Evolutionary conservation across 1,284 basidiomycete genomes (phyloP).

Genomic region (Ganoderma meredithae): DNA sequence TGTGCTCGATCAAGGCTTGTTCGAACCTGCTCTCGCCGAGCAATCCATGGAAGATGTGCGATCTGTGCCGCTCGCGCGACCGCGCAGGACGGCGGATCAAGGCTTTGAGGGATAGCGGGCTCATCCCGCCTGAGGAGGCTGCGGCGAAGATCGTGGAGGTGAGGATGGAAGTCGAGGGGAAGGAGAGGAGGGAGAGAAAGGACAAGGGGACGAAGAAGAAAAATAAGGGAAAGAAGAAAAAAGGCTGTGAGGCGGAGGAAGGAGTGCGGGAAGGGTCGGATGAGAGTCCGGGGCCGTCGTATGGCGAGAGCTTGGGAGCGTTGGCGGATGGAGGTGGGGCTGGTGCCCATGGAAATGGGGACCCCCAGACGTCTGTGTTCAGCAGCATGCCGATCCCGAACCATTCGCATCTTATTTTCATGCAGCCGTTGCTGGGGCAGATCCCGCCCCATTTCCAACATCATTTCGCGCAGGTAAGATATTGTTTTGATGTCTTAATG

Average conservation of each 20-base stretch:
- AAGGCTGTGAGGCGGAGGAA: slow-evolving; percentile 8
- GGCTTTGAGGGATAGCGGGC: slow-evolving; percentile 39
- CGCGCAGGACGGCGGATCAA: slow-evolving; percentile 43
- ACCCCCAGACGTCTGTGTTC: slow-evolving; percentile 14
- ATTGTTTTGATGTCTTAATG: neutral
- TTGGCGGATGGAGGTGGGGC: neutral
- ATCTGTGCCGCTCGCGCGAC: slow-evolving; percentile 48
- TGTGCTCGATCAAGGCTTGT: slow-evolving; percentile 52
- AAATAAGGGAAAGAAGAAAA: slow-evolving; percentile 30
- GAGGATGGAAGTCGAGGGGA: slow-evolving; percentile 27
- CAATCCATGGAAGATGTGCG: slow-evolving; percentile 55
- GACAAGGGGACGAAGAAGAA: slow-evolving; percentile 12
- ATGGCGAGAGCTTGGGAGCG: neutral
- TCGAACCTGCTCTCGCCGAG: slow-evolving; percentile 51
- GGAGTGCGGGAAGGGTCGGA: slow-evolving; percentile 8
- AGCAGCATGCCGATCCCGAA: slow-evolving; percentile 11
- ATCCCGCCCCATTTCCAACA: slow-evolving; percentile 17
- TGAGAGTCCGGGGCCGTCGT: neutral
- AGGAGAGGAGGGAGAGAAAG: slow-evolving; percentile 13
- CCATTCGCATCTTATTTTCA: slow-evolving; percentile 33
- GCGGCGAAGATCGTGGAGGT: slow-evolving; percentile 28
- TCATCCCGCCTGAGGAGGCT: slow-evolving; percentile 31
- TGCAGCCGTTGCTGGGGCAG: slow-evolving; percentile 35
- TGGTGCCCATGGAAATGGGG: neutral
- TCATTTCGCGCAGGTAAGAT: slow-evolving; percentile 16